Evolutionary conservation across 176 grass and related monocot genomes (phyloP), one percentile per base, ranked within the genome.

Genomic region (Pharus latifolius): DNA sequence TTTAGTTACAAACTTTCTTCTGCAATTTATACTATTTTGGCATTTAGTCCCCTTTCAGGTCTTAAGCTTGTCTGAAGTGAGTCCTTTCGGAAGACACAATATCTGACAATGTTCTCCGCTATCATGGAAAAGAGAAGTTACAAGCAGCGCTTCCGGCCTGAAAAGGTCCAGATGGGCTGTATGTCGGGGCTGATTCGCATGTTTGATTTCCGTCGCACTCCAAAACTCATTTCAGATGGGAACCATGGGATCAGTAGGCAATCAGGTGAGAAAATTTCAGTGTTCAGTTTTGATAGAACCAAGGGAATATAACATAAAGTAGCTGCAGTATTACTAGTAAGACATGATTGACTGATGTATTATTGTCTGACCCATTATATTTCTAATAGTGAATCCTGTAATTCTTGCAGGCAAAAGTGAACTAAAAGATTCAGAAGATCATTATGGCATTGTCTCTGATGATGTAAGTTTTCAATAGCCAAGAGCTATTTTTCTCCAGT

Each of bases 171-270:
- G 56, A 29, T 69, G 31, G 73, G 90, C 31, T 99, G 90, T 64
- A 74, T 91, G 75, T 76, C 84, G n/a, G 78, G 84, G 61, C 75
- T 99, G 52, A 84, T 99, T 65, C 87, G 63, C 63, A 83, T 93
- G 49, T 85, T 98, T 67, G 74, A 98, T 60, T 98, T 98, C 78
- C 86, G 81, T 14, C 74, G 52, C 23, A 55, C 19, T 80, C 87
- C 71, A 43, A 99, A 94, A 81, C 82, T 88, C 66, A 56, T 99
- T 79, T 88, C 90, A 55, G 78, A 99, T 72, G 72, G 75, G 30
- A 86, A 72, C 16, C 75, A 72, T 16, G 18, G 32, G 17, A 71
- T 51, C 40, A 72, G 19, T 44, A 68, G 45, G 22, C 35, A 72
- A 83, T 60, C 43, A 78, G 81, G 88, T 96, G 64, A 89, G 65